These are phyloP conservation scores for Talaromyces amestolkiae DNA, from an alignment of 2,329 filamentous ascomycete species.

Conservation along the genomic window DNA sequence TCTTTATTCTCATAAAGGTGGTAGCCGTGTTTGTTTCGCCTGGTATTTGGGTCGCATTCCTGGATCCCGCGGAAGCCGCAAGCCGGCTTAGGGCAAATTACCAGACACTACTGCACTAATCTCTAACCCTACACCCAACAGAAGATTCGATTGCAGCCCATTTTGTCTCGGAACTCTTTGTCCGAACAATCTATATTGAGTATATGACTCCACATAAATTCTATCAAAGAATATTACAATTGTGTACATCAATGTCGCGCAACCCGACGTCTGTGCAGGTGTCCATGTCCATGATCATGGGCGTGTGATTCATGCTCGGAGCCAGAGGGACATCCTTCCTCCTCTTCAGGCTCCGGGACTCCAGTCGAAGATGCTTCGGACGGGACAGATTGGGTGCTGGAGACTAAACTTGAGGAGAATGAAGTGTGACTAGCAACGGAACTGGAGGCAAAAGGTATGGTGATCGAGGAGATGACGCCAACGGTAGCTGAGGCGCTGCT, in stretches of 20 bases:
- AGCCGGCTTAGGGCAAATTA: neutral
- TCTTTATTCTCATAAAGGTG: neutral
- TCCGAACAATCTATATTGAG: neutral
- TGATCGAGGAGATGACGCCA: neutral
- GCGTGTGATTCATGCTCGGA: neutral
- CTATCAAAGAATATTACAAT: neutral
- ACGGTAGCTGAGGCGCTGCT: neutral
- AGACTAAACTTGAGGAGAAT: neutral
- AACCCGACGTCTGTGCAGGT: neutral
- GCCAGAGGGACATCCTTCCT: neutral
- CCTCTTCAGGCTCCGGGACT: neutral
- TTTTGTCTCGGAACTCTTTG: neutral
- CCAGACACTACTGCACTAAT: neutral
- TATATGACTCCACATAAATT: neutral
- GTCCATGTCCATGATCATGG: neutral
- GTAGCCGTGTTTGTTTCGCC: neutral
- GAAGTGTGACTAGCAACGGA: neutral
- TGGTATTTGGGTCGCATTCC: constrained; percentile 10
- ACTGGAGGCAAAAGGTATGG: neutral
- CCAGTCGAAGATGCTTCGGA: neutral
- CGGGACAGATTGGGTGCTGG: neutral
- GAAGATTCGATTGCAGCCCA: too few species aligned
- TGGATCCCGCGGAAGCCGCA: constrained; percentile 17
- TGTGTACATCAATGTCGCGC: neutral
- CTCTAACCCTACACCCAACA: neutral